Percentiles rank a stretch among this genome's conserved stretches.
phyloP scores from a whole-genome alignment of 345 rosid genomes.

The Citropsis articulata region DNA sequence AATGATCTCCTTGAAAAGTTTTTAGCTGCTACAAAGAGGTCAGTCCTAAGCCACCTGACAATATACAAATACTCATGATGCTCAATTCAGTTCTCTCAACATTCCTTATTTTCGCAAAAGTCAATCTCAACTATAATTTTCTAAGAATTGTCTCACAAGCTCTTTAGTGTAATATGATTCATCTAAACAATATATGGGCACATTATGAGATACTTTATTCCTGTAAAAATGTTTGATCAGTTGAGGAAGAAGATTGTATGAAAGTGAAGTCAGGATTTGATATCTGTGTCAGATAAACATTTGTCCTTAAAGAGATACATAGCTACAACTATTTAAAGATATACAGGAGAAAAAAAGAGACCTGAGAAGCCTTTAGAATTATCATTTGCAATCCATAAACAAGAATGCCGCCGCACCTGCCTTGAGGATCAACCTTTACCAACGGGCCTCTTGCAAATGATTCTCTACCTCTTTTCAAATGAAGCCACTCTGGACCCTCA shows the following conservation, averaged over 20 bases:
- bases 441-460: slow-evolving; percentile 81
- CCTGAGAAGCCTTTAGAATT: slow-evolving; percentile 95
- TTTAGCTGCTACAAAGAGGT: not conserved
- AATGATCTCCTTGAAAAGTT: not conserved
- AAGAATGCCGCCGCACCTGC: slow-evolving; percentile 93
- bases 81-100: not conserved
- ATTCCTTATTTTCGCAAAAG: not conserved
- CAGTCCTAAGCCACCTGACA: not conserved
- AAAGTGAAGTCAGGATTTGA: not conserved
- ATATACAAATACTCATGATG: not conserved
- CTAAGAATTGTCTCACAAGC: not conserved
- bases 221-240: not conserved
- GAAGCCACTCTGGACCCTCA: slow-evolving; percentile 95
- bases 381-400: slow-evolving; percentile 95
- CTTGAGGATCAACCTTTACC: slow-evolving; percentile 96
- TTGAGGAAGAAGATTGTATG: not conserved
- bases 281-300: not conserved
- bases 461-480: slow-evolving; percentile 94
- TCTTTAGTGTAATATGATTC: not conserved
- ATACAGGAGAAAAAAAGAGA: slow-evolving; percentile 37
- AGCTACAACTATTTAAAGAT: not conserved
- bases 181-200: not conserved
- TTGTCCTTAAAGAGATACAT: not conserved
- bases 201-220: slow-evolving; percentile 1
- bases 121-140: not conserved